phyloP scores from a whole-genome alignment of 495 filamentous ascomycete species.

The Terfezia claveryi region DNA sequence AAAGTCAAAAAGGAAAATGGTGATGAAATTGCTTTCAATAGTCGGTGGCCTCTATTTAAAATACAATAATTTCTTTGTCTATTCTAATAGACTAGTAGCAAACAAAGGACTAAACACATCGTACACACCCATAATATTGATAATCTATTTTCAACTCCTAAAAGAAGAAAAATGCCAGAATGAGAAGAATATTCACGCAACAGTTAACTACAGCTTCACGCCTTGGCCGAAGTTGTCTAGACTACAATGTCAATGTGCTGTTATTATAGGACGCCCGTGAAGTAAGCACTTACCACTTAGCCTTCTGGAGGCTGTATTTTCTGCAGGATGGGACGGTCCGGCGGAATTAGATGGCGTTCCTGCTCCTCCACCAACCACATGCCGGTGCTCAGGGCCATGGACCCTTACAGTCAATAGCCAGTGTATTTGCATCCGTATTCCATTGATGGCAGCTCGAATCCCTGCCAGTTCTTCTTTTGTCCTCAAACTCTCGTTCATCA shows the following conservation, averaged over 20 bases:
- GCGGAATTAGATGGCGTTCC: not conserved
- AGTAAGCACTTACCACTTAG: not conserved
- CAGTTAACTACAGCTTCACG: not conserved
- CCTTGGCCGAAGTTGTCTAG: not conserved
- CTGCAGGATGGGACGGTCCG: not conserved
- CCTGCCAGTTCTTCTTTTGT: constrained; percentile 46
- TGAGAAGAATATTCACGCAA: too few species aligned
- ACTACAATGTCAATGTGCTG: too few species aligned
- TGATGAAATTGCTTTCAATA: too few species aligned
- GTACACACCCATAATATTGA: too few species aligned
- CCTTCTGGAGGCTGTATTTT: not conserved
- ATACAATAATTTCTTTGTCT: too few species aligned
- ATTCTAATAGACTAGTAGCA: too few species aligned
- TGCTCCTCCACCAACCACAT: not conserved
- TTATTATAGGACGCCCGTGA: too few species aligned
- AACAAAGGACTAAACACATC: too few species aligned
- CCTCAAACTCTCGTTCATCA: constrained; percentile 45
- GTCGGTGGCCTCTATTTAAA: too few species aligned
- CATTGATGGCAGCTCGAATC: constrained; percentile 39
- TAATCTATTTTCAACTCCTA: too few species aligned
- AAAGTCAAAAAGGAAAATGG: too few species aligned
- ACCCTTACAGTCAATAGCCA: constrained; percentile 43
- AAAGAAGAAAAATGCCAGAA: too few species aligned
- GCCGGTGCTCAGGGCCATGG: constrained; percentile 7
- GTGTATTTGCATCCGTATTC: constrained; percentile 43